Evolutionary conservation across 345 rosid species (phyloP).

Genomic region (Mangifera indica): DNA sequence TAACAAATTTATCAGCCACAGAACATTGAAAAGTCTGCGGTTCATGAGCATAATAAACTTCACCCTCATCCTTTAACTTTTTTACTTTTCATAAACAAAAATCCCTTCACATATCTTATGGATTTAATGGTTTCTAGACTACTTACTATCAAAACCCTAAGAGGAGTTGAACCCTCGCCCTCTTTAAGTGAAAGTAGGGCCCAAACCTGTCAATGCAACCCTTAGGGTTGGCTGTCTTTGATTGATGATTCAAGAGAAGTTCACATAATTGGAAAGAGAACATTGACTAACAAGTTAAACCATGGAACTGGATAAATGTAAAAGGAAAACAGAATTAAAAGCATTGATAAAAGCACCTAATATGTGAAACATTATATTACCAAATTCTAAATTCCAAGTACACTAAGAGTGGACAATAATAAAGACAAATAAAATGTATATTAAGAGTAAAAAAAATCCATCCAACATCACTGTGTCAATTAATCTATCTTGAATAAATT

Average conservation of each 20-base stretch:
- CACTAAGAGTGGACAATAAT: not conserved
- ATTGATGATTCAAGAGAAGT: not conserved
- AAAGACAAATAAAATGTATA: constrained; percentile 9
- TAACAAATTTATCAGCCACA: not conserved
- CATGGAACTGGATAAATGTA: not conserved
- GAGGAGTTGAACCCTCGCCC: too few species aligned
- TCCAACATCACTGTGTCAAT: not conserved
- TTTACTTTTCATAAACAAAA: too few species aligned
- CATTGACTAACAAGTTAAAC: not conserved
- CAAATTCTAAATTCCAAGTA: not conserved
- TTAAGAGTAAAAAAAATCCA: not conserved
- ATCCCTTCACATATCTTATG: too few species aligned
- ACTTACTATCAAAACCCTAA: too few species aligned
- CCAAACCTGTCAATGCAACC: too few species aligned
- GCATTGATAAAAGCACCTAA: not conserved
- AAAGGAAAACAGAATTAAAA: not conserved
- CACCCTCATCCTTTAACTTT: not conserved
- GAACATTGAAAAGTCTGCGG: constrained; percentile 2
- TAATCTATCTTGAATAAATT: too few species aligned
- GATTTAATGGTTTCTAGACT: too few species aligned
- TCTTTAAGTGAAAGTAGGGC: too few species aligned
- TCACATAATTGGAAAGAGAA: not conserved
- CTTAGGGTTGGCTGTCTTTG: too few species aligned
- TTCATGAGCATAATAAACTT: not conserved
- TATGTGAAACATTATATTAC: not conserved